Evolutionary conservation across 352 stramenopile genomes (phyloP).

Genomic region (Phytophthora ohioensis): DNA sequence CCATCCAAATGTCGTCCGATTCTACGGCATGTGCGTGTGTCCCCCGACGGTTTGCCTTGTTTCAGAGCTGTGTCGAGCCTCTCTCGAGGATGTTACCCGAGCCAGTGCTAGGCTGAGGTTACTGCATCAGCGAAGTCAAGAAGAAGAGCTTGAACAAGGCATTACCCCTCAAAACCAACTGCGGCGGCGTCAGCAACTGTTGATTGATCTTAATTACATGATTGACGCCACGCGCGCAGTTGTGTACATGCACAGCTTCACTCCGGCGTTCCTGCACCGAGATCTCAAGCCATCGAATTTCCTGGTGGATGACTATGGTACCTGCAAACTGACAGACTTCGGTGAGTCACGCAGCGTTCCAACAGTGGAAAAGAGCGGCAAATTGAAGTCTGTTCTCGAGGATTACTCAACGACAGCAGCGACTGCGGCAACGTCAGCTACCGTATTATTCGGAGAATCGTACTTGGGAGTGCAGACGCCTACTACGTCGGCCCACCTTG

Average conservation of each 20-base stretch:
- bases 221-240: constrained; percentile 69
- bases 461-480: constrained; percentile 34
- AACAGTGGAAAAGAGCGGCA: constrained; percentile 24
- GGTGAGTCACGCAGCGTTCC: constrained; percentile 61
- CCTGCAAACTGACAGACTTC: constrained; percentile 71
- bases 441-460: constrained; percentile 33
- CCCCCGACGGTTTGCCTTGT: constrained; percentile 80
- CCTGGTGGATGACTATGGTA: constrained; percentile 55
- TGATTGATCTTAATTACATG: constrained; percentile 73
- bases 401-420: constrained; percentile 27
- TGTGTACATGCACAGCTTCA: constrained; percentile 80
- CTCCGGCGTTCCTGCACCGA: constrained; percentile 72
- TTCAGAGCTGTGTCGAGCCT: constrained; percentile 61
- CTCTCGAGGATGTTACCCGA: constrained; percentile 51
- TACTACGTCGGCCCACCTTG: constrained; percentile 20
- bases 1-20: constrained; percentile 86
- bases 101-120: constrained; percentile 35
- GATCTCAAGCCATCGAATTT: constrained; percentile 82
- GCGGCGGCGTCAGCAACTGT: constrained; percentile 43
- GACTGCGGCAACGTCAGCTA: constrained; percentile 22
- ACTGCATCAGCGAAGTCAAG: constrained; percentile 18
- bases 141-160: constrained; percentile 18
- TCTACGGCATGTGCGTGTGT: constrained; percentile 86
- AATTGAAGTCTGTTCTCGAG: constrained; percentile 16
- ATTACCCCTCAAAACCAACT: constrained; percentile 12